Conservation (phyloP, 2,329 filamentous ascomycete species). For the Ascomycota sp. region DNA sequence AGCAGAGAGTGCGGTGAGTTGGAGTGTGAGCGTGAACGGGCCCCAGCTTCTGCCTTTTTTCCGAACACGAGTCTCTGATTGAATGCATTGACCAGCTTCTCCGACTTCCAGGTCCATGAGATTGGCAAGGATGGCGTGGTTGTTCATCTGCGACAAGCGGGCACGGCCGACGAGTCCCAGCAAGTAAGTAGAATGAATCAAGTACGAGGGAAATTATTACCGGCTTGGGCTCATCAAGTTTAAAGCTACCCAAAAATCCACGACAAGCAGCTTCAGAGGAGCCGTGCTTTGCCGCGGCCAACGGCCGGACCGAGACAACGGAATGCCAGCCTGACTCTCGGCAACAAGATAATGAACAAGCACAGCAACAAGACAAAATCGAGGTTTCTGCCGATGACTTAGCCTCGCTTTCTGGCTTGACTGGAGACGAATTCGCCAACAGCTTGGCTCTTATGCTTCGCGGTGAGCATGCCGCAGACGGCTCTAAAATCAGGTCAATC, state of each 20-base stretch:
- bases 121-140: slow-evolving; percentile 59
- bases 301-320: too few relatives aligned
- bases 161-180: slow-evolving; percentile 6
- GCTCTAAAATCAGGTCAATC: slow-evolving; percentile 12
- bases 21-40: background rate
- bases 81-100: slow-evolving; percentile 35
- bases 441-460: slow-evolving; percentile 21
- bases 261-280: slow-evolving; percentile 1
- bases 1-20: slow-evolving; percentile 17
- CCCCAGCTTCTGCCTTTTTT: too few relatives aligned
- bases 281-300: too few relatives aligned
- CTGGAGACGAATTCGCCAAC: slow-evolving; percentile 18
- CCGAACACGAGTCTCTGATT: background rate
- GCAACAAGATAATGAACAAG: slow-evolving; percentile 1
- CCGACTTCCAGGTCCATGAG: slow-evolving; percentile 85
- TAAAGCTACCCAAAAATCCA: slow-evolving; percentile 5
- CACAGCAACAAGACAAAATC: slow-evolving; percentile 3
- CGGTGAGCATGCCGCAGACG: slow-evolving; percentile 11
- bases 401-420: slow-evolving; percentile 16
- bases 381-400: slow-evolving; percentile 14
- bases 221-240: background rate
- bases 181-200: slow-evolving; percentile 1
- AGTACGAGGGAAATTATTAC: background rate
- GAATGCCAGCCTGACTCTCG: too few relatives aligned
- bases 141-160: slow-evolving; percentile 42